Base-by-base conservation (phyloP, 306 rosid species). In the Cicer cuneatum region DNA sequence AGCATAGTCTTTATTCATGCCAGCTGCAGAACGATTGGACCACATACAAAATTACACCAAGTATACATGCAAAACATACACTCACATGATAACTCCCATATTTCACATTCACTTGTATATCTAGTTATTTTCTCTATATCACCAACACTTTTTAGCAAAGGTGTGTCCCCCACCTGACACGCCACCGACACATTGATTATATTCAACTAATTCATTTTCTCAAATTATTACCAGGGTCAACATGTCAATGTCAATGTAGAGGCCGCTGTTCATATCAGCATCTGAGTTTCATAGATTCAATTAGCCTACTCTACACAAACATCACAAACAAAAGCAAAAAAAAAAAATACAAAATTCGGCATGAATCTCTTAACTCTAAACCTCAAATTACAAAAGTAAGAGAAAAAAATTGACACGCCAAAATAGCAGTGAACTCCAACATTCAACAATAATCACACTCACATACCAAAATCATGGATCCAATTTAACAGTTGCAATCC, bases 401-500 rank as follows among this genome's bases (percentile, higher is more conserved):
- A 5, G n/a, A 10, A 10, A 62, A 24, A 8, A 33, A 52, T 11
- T 29, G 6, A 63, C 59, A 56, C 18, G 19, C 10, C 40, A 69
- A 63, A 18, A 47, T 57, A 10, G 10, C 48, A 75, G 14, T 43
- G 54, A 41, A 75, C 38, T 71, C 58, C 59, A 24, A 73, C 41
- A 74, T 48, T 64, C 8, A 2, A 49, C 64, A 72, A 62, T 35
- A 62, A 42, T 46, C 2, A 79, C 62, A 63, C 69, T 66, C 56
- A 29, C 11, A 54, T 59, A 18, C 7, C 58, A 15, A 61, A 51
- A 45, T 33, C 47, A 67, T 39, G 76, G 88, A 89, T 87, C 88
- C 51, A 72, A 59, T 73, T 9, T 6, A 65, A 58, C 56, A 75
- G 68, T 61, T 21, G 10, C 14, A 69, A 57, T 42, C 75, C 59